Base-by-base conservation (phyloP, 441 rosid species). In the Capsella rubella region DNA sequence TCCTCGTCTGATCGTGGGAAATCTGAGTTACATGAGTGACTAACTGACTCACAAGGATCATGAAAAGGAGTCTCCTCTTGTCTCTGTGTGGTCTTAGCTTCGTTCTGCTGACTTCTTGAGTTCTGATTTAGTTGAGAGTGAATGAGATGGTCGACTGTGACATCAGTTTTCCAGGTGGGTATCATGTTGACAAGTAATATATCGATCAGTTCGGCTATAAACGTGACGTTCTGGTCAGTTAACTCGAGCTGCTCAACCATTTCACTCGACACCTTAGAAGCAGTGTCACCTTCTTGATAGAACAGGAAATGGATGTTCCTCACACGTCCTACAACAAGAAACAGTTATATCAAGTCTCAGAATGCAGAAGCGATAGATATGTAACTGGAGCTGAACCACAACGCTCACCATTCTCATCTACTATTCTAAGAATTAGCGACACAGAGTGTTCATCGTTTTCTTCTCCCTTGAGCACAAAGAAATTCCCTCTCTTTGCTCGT, bases 191-290 rank as follows among this genome's bases (percentile, higher is more conserved):
- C 65, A 0, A 89, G 80, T 56, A 89, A 63, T 59, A 86, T 72
- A 72, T 89, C 90, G 8, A 89, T 89, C 73, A 89, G 69, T 13
- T 87, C 89, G 16, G 91, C 91, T 47, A 89, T 87, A 73, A 83
- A 87, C 15, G 56, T 74, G 16, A 84, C 88, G 71, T 87, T 80
- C 65, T 84, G 89, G 74, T 85, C 88, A 39, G 82, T 83, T 56
- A 89, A 67, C 78, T 87, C 91, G 46, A 89, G 87, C 67, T 87
- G 89, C 82, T 84, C 93, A 66, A 85, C 91, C 93, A 89, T 89
- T 75, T 89, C 93, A 35, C 84, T 80, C 50, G 93, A 85, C 52
- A 89, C 91, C 10, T 88, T 80, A 3, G 83, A 79, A 57, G 93
- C 88, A 49, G 93, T 89, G 64, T 89, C 93, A 49, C 83, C 80